Percentiles rank a stretch among this genome's conserved stretches.
Evolutionary conservation across 1,284 basidiomycete species (phyloP).

Genomic region (Heliocybe sulcata): DNA sequence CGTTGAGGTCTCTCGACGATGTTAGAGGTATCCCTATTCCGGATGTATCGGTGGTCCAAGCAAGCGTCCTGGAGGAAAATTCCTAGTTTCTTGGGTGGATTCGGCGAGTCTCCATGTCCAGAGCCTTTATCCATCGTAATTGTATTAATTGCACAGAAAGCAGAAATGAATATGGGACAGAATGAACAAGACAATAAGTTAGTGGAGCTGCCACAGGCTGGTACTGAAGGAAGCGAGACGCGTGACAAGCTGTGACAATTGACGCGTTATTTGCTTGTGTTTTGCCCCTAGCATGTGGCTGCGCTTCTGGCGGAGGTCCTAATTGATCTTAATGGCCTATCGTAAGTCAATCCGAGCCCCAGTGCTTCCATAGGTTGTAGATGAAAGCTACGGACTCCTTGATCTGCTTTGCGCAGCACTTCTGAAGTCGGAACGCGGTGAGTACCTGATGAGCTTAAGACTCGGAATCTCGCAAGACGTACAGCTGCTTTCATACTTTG

Average conservation of each 20-base stretch:
- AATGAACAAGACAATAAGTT: background rate
- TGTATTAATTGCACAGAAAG: background rate
- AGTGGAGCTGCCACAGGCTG: background rate
- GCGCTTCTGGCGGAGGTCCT: too few species aligned
- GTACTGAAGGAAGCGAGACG: background rate
- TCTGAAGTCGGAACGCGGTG: too few species aligned
- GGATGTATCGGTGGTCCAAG: slow-evolving; percentile 71
- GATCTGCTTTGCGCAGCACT: too few species aligned
- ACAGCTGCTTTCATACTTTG: too few species aligned
- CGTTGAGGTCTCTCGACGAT: slow-evolving; percentile 89
- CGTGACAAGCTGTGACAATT: background rate
- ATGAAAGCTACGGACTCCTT: too few species aligned
- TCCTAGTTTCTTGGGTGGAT: background rate
- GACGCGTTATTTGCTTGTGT: background rate
- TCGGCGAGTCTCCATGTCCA: background rate
- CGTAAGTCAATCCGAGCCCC: too few species aligned
- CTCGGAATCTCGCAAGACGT: too few species aligned
- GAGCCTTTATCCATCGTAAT: background rate
- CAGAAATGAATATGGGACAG: background rate
- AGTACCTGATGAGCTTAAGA: too few species aligned
- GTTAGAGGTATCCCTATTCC: slow-evolving; percentile 61
- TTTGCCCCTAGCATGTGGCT: background rate
- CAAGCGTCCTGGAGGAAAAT: slow-evolving; percentile 61
- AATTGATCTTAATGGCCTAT: too few species aligned
- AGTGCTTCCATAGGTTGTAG: too few species aligned